A percentile compares a stretch with the other conserved stretches of the same genome.
phyloP scores from a whole-genome alignment of 1,284 basidiomycete genomes.

The Leucoagaricus sp. region DNA sequence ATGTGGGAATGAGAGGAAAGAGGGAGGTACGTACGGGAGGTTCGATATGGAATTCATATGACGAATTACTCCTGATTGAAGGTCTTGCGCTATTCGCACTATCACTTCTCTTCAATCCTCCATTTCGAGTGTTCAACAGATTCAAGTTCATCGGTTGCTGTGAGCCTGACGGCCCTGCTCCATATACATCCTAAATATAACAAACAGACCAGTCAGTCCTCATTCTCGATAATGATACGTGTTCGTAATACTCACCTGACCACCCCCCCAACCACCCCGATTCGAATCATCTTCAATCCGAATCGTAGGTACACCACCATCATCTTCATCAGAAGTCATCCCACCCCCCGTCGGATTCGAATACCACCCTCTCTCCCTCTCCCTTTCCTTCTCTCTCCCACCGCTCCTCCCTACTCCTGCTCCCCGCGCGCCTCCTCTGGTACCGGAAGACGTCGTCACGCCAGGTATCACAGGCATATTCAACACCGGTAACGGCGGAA shows the following conservation, averaged over 20 bases:
- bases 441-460: too few species aligned
- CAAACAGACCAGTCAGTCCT: too few species aligned
- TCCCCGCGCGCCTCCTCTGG: too few species aligned
- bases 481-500: neutral
- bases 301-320: neutral
- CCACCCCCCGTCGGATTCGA: neutral
- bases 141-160: too few species aligned
- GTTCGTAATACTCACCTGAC: neutral
- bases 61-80: neutral
- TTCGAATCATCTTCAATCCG: neutral
- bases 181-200: too few species aligned
- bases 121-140: neutral
- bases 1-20: neutral
- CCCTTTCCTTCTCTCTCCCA: too few species aligned
- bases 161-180: too few species aligned
- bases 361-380: neutral
- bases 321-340: neutral
- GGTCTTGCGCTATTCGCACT: conserved; percentile 4
- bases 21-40: conserved; percentile 13
- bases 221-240: too few species aligned
- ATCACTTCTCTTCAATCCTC: neutral
- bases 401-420: too few species aligned
- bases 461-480: neutral
- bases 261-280: neutral
- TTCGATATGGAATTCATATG: conserved; percentile 4